phyloP scores from a whole-genome alignment of 148 eudicot genomes.

The Rhododendron ferrugineum region DNA sequence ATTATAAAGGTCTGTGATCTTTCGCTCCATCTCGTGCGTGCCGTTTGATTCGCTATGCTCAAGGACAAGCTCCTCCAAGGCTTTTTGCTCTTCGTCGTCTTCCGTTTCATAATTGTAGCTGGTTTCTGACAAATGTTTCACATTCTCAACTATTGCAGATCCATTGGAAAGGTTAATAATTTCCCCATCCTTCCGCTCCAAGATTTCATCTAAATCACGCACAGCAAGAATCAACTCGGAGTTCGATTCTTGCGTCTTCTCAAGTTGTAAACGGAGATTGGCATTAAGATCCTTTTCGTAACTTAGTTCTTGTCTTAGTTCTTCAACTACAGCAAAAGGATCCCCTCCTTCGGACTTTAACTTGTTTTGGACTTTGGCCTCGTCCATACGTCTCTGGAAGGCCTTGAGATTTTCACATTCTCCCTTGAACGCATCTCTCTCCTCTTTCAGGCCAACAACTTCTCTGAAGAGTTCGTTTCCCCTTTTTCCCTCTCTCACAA shows the following conservation, averaged over 20 bases:
- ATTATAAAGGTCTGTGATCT: slow-evolving; percentile 62
- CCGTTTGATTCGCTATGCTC: slow-evolving; percentile 66
- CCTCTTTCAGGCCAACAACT: slow-evolving; percentile 58
- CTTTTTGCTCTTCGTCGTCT: slow-evolving; percentile 77
- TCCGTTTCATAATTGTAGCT: slow-evolving; percentile 34
- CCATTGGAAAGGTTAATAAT: slow-evolving; percentile 24
- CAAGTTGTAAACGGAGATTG: slow-evolving; percentile 77
- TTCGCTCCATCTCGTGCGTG: slow-evolving; percentile 56
- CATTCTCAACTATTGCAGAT: slow-evolving; percentile 25
- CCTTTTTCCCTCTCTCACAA: slow-evolving; percentile 84
- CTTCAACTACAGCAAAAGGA: slow-evolving; percentile 56
- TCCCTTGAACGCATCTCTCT: slow-evolving; percentile 55
- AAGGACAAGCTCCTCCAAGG: slow-evolving; percentile 70
- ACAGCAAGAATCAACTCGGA: slow-evolving; percentile 79
- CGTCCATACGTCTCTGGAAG: slow-evolving; percentile 42
- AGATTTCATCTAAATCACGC: slow-evolving; percentile 79
- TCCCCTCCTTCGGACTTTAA: slow-evolving; percentile 57
- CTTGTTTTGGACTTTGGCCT: slow-evolving; percentile 45
- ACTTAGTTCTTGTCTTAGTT: slow-evolving; percentile 71
- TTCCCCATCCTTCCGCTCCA: slow-evolving; percentile 58
- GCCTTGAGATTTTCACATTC: slow-evolving; percentile 61
- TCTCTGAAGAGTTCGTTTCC: slow-evolving; percentile 74
- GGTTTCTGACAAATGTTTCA: slow-evolving; percentile 31
- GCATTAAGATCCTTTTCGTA: slow-evolving; percentile 68
- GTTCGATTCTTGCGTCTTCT: slow-evolving; percentile 92